Evolutionary conservation across 192 early-diverging fungal species (phyloP), one percentile per base, ranked within the genome.

Genomic region (Phycomyces blakesleeanus): DNA sequence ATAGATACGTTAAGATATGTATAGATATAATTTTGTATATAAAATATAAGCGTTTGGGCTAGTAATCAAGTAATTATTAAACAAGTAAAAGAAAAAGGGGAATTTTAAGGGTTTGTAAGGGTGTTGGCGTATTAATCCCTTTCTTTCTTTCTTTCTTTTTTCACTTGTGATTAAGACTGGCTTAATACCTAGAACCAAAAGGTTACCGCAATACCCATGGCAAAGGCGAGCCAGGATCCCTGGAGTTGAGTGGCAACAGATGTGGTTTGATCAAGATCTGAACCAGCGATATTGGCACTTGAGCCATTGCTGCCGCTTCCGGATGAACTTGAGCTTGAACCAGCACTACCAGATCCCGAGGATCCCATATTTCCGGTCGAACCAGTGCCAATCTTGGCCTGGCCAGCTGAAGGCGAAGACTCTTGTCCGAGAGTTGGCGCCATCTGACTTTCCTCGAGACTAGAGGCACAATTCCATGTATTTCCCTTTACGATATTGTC

Each of bases 401-500:
- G 51, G 24, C 51, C 18, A 5, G 24, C 20, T 5, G 21, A 18
- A 27, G 29, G 11, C n/a, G 15, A 9, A 41, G 56, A 41, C 3
- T 25, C 38, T 44, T 73, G 64, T 20, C 61, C 66, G 12, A 67
- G 22, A 4, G 55, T 73, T 37, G 64, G 61, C 1, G n/a, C 6
- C n/a, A 73, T 55, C 15, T 64, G 56, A 14, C 27, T 27, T 38
- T 55, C 39, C 3, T 57, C 37, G 12, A 67, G 37, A 14, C 20
- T 54, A 26, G 65, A 25, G 8, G 60, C 29, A 38, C 71, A 73
- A 18, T 29, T 62, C 61, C 60, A 67, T 6, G 49, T 62, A 15
- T 41, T 40, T 11, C 71, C 71, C 50, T 73, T 67, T 6, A 67
- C 60, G 18, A 73, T 49, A 8, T 58, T 54, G 8, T 51, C 58